Conservation (phyloP, 164 flowering plant species). For the Stephania japonica region DNA sequence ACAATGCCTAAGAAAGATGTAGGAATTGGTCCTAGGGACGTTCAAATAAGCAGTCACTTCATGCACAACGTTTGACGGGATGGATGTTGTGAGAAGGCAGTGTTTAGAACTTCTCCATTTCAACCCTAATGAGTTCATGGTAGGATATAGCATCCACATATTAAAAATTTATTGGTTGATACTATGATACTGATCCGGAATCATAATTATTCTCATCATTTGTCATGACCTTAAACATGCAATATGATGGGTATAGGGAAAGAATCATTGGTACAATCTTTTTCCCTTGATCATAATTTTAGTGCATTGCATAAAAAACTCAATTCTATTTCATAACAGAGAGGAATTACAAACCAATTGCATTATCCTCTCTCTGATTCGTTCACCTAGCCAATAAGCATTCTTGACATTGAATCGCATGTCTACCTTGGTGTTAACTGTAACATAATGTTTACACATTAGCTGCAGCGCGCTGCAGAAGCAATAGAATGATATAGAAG, state of each 20-base stretch:
- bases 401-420: slow-evolving; percentile 94
- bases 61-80: neutral
- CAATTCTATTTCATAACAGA: neutral
- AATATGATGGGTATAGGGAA: neutral
- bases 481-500: neutral
- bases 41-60: neutral
- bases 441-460: neutral
- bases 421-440: slow-evolving; percentile 98
- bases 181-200: no score
- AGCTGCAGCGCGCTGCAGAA: slow-evolving; percentile 1
- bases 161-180: neutral
- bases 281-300: neutral
- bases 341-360: slow-evolving; percentile 54
- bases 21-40: neutral
- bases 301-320: neutral
- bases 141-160: neutral
- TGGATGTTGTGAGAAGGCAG: neutral
- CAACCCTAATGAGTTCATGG: neutral
- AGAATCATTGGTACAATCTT: neutral
- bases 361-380: slow-evolving; percentile 73
- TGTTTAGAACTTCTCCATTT: neutral
- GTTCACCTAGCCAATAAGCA: slow-evolving; percentile 81
- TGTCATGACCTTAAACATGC: neutral
- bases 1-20: neutral
- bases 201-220: neutral